Base-by-base conservation (phyloP, 2,329 filamentous ascomycete species). In the Fusarium papillatum region DNA sequence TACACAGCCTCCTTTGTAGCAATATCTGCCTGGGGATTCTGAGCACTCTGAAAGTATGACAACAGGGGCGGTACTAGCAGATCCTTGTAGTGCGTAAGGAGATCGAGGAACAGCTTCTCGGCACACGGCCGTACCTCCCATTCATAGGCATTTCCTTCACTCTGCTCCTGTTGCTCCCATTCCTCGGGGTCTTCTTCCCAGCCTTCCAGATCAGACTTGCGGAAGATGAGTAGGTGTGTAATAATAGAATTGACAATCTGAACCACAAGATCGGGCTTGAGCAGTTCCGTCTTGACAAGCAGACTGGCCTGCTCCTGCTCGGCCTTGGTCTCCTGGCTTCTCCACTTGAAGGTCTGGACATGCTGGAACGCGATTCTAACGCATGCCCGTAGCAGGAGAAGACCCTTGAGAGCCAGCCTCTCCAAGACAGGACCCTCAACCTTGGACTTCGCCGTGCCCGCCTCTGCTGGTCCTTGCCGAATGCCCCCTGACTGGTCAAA, bases 151-250 rank as follows among this genome's bases (percentile, higher is more conserved):
- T 95, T 94, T 41, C 94, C 93, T 70, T 95, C 91, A 71, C 93
- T 94, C 80, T 97, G 95, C 86, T 98, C 95, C 79, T 93, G 92
- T 75, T 94, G 93, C 83, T 98, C 96, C 96, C 97, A 99, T 66
- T 97, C 95, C 82, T 99, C 95, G 0, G 96, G 95, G 69, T 98
- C 95, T 80, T 97, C 94, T 81, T 97, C 94, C 97, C 97, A 99
- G 69, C 95, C 94, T 73, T 95, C 92, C 1, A 98, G 90, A 83
- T 99, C 97, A 64, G 92, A 92, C 70, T 94, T 91, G 39, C 95
- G 92, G 83, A 98, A 97, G 43, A 97, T 90, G 82, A 99, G 97
- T 77, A 98, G 95, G 78, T 94, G 93, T 1, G 94, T 95, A 64
- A 99, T 94, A 68, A 98, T 92, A 16, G 93, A 88, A 76, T 97